A percentile compares a stretch with the other conserved stretches of the same genome.
These are phyloP conservation scores for Nicotiana undulata DNA, from an alignment of 257 asterid genomes.

Conservation along the genomic window DNA sequence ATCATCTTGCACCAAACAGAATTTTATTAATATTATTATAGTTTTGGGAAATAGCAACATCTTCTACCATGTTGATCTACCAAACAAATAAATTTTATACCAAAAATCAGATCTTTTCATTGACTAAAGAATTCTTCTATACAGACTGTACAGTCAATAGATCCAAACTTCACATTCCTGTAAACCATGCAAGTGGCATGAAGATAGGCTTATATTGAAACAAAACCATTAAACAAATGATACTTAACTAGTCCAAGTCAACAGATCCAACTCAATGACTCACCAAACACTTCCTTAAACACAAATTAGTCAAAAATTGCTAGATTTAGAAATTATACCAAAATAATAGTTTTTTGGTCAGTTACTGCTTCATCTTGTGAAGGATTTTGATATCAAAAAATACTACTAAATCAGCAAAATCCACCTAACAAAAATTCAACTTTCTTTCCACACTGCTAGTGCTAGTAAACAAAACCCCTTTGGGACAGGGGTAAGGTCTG, in stretches of 20 bases:
- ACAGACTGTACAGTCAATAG: not conserved
- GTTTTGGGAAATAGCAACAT: not conserved
- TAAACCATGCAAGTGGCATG: slow-evolving; percentile 2
- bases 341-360: not conserved
- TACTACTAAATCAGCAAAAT: not conserved
- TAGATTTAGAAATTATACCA: slow-evolving; percentile 1
- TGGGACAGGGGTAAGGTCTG: no score
- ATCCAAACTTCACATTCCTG: not conserved
- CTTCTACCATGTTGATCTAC: not conserved
- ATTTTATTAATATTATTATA: not conserved
- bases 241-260: not conserved
- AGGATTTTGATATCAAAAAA: not conserved
- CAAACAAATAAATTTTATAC: not conserved
- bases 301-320: not conserved
- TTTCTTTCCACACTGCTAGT: not conserved
- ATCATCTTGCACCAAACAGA: not conserved
- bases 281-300: slow-evolving; percentile 9
- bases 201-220: not conserved
- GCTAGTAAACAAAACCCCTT: no score
- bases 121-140: not conserved
- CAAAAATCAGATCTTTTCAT: not conserved
- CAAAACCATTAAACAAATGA: not conserved
- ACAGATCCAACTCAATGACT: slow-evolving; percentile 6
- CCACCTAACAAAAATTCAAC: not conserved
- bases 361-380: slow-evolving; percentile 5